phyloP scores from a whole-genome alignment of 352 stramenopile species.

The Phytophthora vignae region DNA sequence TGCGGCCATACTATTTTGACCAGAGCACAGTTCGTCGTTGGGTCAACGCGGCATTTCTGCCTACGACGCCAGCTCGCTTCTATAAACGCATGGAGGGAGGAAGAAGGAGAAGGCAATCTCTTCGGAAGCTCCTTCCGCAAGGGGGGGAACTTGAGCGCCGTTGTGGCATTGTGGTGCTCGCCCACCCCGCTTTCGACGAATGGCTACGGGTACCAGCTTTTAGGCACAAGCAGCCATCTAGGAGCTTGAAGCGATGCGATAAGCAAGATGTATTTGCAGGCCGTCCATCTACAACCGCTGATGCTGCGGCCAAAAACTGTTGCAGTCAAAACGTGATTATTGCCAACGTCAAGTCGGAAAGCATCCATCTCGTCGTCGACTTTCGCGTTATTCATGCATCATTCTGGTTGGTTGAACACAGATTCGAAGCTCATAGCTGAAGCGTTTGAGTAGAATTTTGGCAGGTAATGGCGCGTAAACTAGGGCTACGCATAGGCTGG shows the following conservation, averaged over 20 bases:
- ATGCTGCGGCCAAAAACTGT: constrained; percentile 6
- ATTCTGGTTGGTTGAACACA: no score
- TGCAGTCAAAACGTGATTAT: no score
- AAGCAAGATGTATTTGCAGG: constrained; percentile 25
- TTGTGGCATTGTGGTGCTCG: constrained; percentile 23
- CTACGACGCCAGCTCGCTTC: background rate
- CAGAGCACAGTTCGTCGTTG: background rate
- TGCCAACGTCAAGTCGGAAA: no score
- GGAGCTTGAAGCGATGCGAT: constrained; percentile 17
- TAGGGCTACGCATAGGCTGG: no score
- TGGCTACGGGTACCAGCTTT: constrained; percentile 19
- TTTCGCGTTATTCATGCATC: no score
- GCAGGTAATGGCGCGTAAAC: no score
- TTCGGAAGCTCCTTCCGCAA: background rate
- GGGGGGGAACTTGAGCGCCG: constrained; percentile 1
- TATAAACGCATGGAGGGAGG: no score
- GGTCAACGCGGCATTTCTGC: background rate
- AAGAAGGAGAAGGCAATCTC: background rate
- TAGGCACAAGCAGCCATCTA: constrained; percentile 5
- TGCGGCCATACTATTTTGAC: background rate
- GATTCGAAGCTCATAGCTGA: no score
- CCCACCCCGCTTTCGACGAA: background rate
- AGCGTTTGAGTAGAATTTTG: no score
- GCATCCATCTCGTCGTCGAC: no score
- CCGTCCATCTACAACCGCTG: no score